Base-by-base conservation (phyloP, 2,329 filamentous ascomycete species). In the Aspergillus tamarii region DNA sequence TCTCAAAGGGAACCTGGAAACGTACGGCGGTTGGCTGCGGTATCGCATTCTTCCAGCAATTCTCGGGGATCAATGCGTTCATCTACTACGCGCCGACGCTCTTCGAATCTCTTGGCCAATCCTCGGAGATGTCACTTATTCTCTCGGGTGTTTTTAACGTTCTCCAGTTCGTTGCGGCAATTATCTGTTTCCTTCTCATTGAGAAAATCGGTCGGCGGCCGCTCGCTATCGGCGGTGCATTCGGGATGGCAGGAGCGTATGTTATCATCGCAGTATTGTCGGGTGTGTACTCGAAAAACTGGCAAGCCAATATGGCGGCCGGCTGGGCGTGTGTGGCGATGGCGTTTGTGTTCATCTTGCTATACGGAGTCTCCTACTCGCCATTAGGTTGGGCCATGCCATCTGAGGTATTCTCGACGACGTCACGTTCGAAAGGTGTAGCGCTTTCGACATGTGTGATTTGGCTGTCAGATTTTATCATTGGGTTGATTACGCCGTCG, bases 391-490 rank as follows among this genome's bases (percentile, higher is more conserved):
- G 76, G 78, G 70, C 74, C 3, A 66, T 80, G 30, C 52, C 52
- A 1, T 84, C 84, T 41, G 89, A 92, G 73, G 91, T 91, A 62
- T 89, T 89, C 0, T 88, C 88, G 3, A 86, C 88, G 0, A 82
- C 88, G 46, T 81, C 91, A 5, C 81, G 90, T 56, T 86, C 85
- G 34, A 78, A 89, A 68, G 90, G 90, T 68, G 88, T 91, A 1
- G 85, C 88, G 2, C 80, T 91, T 30, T 89, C 84, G 1, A 88
- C 89, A 0, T 87, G 86, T 0, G 89, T 87, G 0, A 88, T 91
- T 69, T 91, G 89, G 89, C 76, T 91, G 2, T 91, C 91, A 77
- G 91, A 91, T 72, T 89, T 91, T 60, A 84, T 91, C 5, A 86
- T 91, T 58, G 88, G 89, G 0, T 79, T 87, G 60, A 87, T 87